Evolutionary conservation across 163 green algal species (phyloP).

Genomic region (Scenedesmus sp.): DNA sequence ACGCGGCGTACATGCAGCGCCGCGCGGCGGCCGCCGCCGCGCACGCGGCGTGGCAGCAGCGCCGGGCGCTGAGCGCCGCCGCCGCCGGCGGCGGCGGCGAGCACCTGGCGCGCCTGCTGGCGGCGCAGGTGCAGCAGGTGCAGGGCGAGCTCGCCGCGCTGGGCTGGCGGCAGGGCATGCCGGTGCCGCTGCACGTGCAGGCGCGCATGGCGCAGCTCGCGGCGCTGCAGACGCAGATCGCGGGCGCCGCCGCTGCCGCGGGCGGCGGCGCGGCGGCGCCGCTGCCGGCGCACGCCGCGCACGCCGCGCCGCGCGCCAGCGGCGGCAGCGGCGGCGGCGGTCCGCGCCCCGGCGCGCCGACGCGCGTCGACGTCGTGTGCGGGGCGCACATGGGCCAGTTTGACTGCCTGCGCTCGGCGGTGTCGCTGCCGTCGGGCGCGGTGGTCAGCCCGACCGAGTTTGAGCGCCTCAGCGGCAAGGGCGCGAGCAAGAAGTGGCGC

Average conservation of each 20-base stretch:
- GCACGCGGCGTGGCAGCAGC: constrained; percentile 12
- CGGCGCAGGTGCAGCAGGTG: constrained; percentile 16
- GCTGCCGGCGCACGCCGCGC: too few species aligned
- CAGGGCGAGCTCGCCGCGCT: not conserved
- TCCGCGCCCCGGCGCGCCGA: constrained; percentile 44
- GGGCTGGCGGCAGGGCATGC: not conserved
- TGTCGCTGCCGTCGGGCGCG: constrained; percentile 52
- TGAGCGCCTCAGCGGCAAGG: constrained; percentile 77
- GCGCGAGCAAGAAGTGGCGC: constrained; percentile 90
- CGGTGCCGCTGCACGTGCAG: not conserved
- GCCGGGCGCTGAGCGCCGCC: not conserved
- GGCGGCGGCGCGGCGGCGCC: too few species aligned
- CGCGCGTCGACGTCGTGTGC: constrained; percentile 64
- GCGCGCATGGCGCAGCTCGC: constrained; percentile 7
- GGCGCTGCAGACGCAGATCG: not conserved
- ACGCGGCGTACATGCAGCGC: constrained; percentile 13
- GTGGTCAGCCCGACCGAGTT: constrained; percentile 78
- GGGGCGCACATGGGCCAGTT: constrained; percentile 50
- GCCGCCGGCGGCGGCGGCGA: not conserved
- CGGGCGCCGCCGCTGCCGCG: too few species aligned
- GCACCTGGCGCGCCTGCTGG: not conserved
- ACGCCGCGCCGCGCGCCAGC: not conserved
- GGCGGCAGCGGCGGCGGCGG: constrained; percentile 15
- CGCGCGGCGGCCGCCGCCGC: not conserved
- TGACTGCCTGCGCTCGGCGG: constrained; percentile 41